These are phyloP conservation scores for Phytophthora chlamydospora DNA, from an alignment of 352 stramenopile genomes.

Conservation along the genomic window DNA sequence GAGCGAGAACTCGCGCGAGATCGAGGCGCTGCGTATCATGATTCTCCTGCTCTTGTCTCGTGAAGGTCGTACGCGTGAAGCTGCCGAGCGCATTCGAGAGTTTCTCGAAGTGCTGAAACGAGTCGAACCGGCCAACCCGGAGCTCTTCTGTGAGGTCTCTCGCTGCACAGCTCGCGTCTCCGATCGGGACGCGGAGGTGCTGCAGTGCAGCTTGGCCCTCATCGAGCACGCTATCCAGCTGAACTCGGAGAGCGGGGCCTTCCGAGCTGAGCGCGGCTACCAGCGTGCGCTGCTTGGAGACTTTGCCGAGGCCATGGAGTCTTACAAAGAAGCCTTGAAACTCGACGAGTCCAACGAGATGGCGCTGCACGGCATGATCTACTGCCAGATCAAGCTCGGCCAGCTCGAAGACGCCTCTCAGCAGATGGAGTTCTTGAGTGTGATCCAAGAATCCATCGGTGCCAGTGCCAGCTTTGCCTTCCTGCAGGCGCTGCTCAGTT, in stretches of 20 bases:
- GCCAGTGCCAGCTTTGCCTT: constrained; percentile 83
- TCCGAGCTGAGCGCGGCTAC: constrained; percentile 82
- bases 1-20: constrained; percentile 64
- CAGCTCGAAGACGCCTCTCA: constrained; percentile 89
- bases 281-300: constrained; percentile 76
- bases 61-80: constrained; percentile 61
- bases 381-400: constrained; percentile 91
- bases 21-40: constrained; percentile 74
- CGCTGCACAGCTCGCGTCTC: constrained; percentile 69
- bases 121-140: constrained; percentile 72
- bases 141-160: constrained; percentile 69
- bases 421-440: constrained; percentile 92
- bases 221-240: constrained; percentile 76
- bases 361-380: constrained; percentile 92
- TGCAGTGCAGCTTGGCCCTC: constrained; percentile 72
- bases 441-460: constrained; percentile 90
- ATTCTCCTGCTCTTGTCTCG: constrained; percentile 74
- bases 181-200: constrained; percentile 66
- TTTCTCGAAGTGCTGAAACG: constrained; percentile 71
- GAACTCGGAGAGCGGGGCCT: constrained; percentile 61
- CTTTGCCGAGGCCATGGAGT: constrained; percentile 80
- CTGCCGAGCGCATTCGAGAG: constrained; percentile 60
- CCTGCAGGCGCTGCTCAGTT: constrained; percentile 86
- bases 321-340: constrained; percentile 87
- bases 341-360: constrained; percentile 88